Conservation (phyloP, 129 eudicot genomes). For the Flaveria ramosissima region DNA sequence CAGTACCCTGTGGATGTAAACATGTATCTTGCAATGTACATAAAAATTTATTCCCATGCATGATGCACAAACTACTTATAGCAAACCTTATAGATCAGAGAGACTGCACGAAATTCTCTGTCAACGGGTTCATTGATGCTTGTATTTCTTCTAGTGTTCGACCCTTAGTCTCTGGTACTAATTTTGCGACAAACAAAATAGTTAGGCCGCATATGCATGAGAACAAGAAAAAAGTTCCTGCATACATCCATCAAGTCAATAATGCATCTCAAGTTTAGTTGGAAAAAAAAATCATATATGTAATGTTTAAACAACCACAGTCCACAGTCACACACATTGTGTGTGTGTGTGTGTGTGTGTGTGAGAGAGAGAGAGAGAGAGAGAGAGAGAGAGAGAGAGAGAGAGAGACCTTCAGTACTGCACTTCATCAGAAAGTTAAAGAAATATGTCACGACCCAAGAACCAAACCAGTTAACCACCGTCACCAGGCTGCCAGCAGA, state of each 20-base stretch:
- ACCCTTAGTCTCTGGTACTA: slow-evolving; percentile 76
- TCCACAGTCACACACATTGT: not conserved
- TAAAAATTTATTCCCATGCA: not conserved
- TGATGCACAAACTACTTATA: not conserved
- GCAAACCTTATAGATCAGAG: slow-evolving; percentile 13
- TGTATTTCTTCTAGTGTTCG: slow-evolving; percentile 71
- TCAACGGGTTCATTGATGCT: slow-evolving; percentile 41
- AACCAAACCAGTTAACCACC: slow-evolving; percentile 82
- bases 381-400: slow-evolving; percentile 21
- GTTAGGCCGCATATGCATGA: slow-evolving; percentile 55
- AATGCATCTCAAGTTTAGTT: not conserved
- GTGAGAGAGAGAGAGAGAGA: slow-evolving; percentile 25
- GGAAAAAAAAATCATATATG: not conserved
- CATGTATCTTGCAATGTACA: not conserved
- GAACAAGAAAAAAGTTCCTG: slow-evolving; percentile 83
- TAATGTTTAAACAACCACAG: not conserved
- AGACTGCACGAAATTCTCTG: not conserved
- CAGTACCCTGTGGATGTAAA: slow-evolving; percentile 8
- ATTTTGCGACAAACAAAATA: slow-evolving; percentile 55
- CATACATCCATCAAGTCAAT: slow-evolving; percentile 1
- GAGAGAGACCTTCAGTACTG: slow-evolving; percentile 68
- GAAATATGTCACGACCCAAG: slow-evolving; percentile 78
- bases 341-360: slow-evolving; percentile 13
- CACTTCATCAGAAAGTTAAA: slow-evolving; percentile 68
- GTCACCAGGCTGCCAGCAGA: slow-evolving; percentile 91